Evolutionary conservation across 2,329 filamentous ascomycete species (phyloP), one percentile per base, ranked within the genome.

Genomic region (Sporothrix luriei): DNA sequence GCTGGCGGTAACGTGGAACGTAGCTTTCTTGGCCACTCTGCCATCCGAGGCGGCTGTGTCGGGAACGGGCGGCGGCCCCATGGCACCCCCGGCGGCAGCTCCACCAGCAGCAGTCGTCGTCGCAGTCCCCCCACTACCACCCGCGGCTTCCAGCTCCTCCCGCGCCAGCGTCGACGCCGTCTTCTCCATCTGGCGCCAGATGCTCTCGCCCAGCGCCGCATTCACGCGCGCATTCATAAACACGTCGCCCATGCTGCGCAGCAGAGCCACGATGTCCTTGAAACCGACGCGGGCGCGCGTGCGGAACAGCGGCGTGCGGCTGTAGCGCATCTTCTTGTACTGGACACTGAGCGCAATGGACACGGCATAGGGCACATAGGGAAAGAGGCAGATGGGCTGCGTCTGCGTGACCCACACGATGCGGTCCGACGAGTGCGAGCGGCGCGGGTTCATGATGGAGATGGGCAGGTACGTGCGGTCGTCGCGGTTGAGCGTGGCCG

Each of bases 291-390:
- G 83, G 5, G 85, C 84, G n/a, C 87, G 79, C 0, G 81, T 80
- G 4, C 86, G 83, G 71, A 87, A 88, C 81, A 88, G 85, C 1
- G 86, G 83, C 0, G 88, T 78, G 14, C 83, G 83, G 69, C 85
- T 87, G 73, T 88, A 85, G 1, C 87, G 82, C 86, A 89, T 87
- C 74, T 89, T 88, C 57, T 86, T 83, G 72, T 89, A 90, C 14
- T 85, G 84, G 0, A 89, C 85, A 61, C 85, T 88, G 0, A 90
- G 80, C 0, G 87, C 84, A 0, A 90, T 80, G 0, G 87, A 87
- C 0, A 89, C 80, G 0, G 85, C 86, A 69, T 89, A 90, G 0
- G 87, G 87, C 0, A 90, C 81, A 70, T 89, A 84, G 0, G 88
- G 86, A 43, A 88, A 80, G 0, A 85, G 81, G 46, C 83, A 83